These are phyloP conservation scores for Fusarium chlamydosporum DNA, from an alignment of 2,329 filamentous ascomycete genomes.

Conservation along the genomic window DNA sequence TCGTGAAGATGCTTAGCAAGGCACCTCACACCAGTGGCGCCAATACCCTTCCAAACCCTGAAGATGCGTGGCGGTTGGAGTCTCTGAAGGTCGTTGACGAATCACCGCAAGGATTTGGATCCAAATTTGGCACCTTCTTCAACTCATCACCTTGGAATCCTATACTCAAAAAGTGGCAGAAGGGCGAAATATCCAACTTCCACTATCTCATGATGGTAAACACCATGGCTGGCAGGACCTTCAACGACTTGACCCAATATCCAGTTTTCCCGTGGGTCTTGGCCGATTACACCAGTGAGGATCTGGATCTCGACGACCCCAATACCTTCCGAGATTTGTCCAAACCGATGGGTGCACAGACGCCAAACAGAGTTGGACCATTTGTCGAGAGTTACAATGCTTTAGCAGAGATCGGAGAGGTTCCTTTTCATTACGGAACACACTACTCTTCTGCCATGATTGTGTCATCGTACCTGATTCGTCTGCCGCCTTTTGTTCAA, in stretches of 20 bases:
- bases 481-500: conserved; percentile 94
- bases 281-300: conserved; percentile 94
- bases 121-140: conserved; percentile 93
- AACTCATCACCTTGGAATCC: conserved; percentile 85
- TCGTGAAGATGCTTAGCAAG: conserved; percentile 79
- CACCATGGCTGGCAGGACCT: conserved; percentile 95
- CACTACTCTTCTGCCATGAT: conserved; percentile 99
- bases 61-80: conserved; percentile 93
- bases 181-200: conserved; percentile 97
- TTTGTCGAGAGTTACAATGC: conserved; percentile 88
- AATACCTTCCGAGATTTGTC: conserved; percentile 90
- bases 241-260: conserved; percentile 98
- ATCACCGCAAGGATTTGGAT: conserved; percentile 76
- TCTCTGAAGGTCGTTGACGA: conserved; percentile 78
- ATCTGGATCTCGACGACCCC: conserved; percentile 87
- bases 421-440: conserved; percentile 96
- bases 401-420: conserved; percentile 91
- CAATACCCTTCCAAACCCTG: conserved; percentile 78
- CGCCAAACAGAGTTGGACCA: conserved; percentile 78
- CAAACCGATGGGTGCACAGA: conserved; percentile 97
- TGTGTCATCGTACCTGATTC: conserved; percentile 94
- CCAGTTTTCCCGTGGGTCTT: conserved; percentile 98
- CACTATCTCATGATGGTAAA: conserved; percentile 99
- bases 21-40: conserved; percentile 83
- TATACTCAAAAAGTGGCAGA: conserved; percentile 89